Evolutionary conservation across 2,329 filamentous ascomycete species (phyloP), one percentile per base, ranked within the genome.

Genomic region (Drechslerella coelobrocha): DNA sequence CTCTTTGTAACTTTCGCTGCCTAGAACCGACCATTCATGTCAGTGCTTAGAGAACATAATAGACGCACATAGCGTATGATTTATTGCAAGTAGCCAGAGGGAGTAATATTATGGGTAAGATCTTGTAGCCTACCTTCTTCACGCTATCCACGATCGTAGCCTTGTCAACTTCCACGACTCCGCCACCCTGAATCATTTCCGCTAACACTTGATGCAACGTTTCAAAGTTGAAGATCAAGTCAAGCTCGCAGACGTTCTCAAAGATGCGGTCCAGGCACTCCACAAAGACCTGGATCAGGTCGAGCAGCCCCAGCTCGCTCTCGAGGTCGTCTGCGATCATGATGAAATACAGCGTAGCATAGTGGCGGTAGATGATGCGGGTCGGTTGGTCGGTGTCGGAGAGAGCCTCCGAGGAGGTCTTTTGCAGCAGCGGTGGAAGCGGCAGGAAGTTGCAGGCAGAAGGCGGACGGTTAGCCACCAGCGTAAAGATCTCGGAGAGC

Each of bases 181-280:
- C 91, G 0, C 93, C 93, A 12, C 93, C 93, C 14, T 96, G 90
- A 62, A 97, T 89, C 91, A 97, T 96, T 83, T 97, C 93, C 65
- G 87, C 88, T 8, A 97, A 82, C 14, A 92, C 88, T 7, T 93
- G 90, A 82, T 99, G 94, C 76, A 99, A 83, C 14, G 92, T 95
- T 84, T 99, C 94, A 76, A 96, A 99, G 78, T 97, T 97, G 82
- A 99, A 99, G 79, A 99, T 99, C 75, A 99, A 84, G 79, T 99
- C 92, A 61, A 99, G 83, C 82, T 99, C 94, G 84, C 94, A 99
- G 8, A 99, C 94, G 78, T 99, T 97, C 81, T 97, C 94, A 78
- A 99, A 99, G 41, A 99, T 84, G 73, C 91, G 87, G 79, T 99
- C 94, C 34, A 99, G 85, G 0, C 93, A 88, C 80, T 99, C 94